phyloP scores from a whole-genome alignment of 2,329 filamentous ascomycete species.

The Incumbomyces delicatus region DNA sequence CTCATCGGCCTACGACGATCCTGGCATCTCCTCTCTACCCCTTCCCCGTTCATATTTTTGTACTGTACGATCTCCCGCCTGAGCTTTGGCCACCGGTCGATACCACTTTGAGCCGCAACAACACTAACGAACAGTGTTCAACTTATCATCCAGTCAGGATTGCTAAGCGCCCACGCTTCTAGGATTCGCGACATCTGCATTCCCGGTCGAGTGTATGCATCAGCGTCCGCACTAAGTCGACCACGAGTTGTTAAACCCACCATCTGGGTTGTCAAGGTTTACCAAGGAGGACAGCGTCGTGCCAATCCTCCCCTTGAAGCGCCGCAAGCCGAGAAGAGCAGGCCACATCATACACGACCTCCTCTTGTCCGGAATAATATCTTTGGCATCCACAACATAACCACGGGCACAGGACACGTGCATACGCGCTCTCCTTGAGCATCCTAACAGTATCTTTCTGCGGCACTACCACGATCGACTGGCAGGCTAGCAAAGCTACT shows the following conservation, averaged over 20 bases:
- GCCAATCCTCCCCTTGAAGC: conserved; percentile 2
- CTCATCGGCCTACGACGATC: background rate
- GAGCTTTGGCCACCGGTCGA: too few relatives aligned
- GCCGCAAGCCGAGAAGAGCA: background rate
- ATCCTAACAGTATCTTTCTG: background rate
- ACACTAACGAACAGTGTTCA: background rate
- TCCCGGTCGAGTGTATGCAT: conserved; percentile 1
- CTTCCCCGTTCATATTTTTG: background rate
- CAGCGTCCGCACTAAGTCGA: conserved; percentile 1
- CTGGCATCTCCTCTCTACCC: background rate
- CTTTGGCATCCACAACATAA: background rate
- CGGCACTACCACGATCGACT: background rate
- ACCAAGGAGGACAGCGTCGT: background rate
- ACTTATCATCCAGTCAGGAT: background rate
- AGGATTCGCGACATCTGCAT: conserved; percentile 2
- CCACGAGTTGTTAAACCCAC: background rate
- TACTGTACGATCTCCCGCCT: background rate
- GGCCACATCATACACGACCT: conserved; percentile 1
- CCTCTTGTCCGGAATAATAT: too few relatives aligned
- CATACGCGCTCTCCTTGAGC: conserved; percentile 5
- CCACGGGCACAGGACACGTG: background rate
- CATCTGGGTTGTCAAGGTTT: too few relatives aligned
- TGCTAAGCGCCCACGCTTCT: conserved; percentile 6
- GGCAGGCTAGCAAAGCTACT: background rate
- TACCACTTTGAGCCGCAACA: conserved; percentile 1